Evolutionary conservation across 2,329 filamentous ascomycete genomes (phyloP).

Genomic region (Lecanosticta acicola): DNA sequence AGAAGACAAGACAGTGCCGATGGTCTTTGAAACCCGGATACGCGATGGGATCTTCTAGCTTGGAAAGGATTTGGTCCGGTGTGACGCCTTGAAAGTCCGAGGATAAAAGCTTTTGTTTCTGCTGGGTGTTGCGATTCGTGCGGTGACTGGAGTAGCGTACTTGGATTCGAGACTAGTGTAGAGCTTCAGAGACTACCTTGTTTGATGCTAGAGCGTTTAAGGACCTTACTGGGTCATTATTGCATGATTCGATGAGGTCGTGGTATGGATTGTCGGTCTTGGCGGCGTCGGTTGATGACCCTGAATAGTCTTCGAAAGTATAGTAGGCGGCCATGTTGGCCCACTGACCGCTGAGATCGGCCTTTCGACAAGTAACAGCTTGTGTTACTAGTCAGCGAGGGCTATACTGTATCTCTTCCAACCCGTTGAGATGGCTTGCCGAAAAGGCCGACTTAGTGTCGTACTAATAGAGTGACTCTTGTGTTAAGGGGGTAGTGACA

Average conservation of each 20-base stretch:
- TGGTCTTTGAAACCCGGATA: constrained; percentile 68
- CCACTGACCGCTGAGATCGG: too few relatives aligned
- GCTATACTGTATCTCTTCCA: too few relatives aligned
- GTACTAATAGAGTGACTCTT: too few relatives aligned
- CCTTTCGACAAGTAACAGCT: too few relatives aligned
- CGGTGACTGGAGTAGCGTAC: constrained; percentile 69
- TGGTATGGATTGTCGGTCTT: constrained; percentile 66
- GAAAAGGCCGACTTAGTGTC: too few relatives aligned
- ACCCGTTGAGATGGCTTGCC: too few relatives aligned
- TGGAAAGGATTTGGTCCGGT: constrained; percentile 69
- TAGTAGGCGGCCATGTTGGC: constrained; percentile 32
- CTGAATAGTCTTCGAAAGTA: constrained; percentile 34
- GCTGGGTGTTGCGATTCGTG: constrained; percentile 66
- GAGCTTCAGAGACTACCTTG: background rate
- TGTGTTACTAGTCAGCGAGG: too few relatives aligned
- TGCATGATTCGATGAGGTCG: constrained; percentile 62
- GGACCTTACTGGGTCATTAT: constrained; percentile 55
- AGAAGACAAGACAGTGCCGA: constrained; percentile 78
- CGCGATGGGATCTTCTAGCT: constrained; percentile 58
- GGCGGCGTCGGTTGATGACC: constrained; percentile 13
- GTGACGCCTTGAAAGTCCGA: constrained; percentile 63
- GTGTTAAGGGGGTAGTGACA: too few relatives aligned
- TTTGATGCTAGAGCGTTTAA: background rate
- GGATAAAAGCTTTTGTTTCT: constrained; percentile 67
- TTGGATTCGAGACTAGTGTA: constrained; percentile 60